Evolutionary conservation across 306 rosid genomes (phyloP).

Genomic region (Fragaria vesca): DNA sequence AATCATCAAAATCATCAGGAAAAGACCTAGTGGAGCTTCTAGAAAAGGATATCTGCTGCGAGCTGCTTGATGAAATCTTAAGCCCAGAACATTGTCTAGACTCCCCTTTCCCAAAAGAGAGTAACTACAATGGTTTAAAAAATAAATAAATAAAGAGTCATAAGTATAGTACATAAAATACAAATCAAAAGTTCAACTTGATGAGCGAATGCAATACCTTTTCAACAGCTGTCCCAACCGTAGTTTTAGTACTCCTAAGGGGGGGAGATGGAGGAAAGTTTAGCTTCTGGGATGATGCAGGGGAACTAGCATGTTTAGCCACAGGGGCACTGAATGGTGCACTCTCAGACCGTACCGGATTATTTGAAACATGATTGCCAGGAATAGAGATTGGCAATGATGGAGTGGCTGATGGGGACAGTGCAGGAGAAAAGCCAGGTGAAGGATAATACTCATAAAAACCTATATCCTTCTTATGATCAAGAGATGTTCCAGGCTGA

Average conservation of each 20-base stretch:
- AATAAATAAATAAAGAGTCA: slow-evolving; percentile 1
- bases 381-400: slow-evolving; percentile 60
- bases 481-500: slow-evolving; percentile 51
- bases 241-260: slow-evolving; percentile 32
- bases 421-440: slow-evolving; percentile 35
- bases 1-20: slow-evolving; percentile 63
- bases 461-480: slow-evolving; percentile 46
- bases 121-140: slow-evolving; percentile 30
- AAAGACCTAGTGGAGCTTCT: slow-evolving; percentile 85
- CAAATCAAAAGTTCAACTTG: background rate
- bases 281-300: slow-evolving; percentile 40
- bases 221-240: slow-evolving; percentile 48
- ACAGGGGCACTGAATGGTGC: slow-evolving; percentile 61
- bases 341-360: slow-evolving; percentile 72
- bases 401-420: slow-evolving; percentile 53
- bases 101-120: slow-evolving; percentile 61
- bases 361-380: slow-evolving; percentile 43
- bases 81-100: slow-evolving; percentile 46
- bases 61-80: slow-evolving; percentile 51
- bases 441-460: slow-evolving; percentile 66
- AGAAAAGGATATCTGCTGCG: slow-evolving; percentile 53
- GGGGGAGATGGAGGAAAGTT: slow-evolving; percentile 68
- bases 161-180: slow-evolving; percentile 16
- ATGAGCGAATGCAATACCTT: slow-evolving; percentile 50
- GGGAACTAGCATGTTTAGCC: slow-evolving; percentile 41